Evolutionary conservation across 306 rosid genomes (phyloP).

Genomic region (Clitoria ternatea): DNA sequence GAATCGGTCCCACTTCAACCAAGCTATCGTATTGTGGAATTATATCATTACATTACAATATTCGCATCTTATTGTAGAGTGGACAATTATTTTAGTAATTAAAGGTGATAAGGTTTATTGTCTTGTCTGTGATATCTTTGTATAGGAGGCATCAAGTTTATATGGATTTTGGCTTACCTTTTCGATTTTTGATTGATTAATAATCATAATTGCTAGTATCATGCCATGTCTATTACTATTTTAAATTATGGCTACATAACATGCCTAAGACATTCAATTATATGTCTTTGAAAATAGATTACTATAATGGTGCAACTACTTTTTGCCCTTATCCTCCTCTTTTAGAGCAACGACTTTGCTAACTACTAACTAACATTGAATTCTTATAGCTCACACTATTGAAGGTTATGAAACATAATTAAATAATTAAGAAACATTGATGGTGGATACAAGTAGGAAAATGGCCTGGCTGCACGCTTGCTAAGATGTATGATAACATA

Average conservation of each 20-base stretch:
- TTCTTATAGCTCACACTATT: background rate
- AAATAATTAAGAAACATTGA: slow-evolving; percentile 26
- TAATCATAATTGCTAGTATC: slow-evolving; percentile 33
- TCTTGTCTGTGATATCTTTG: slow-evolving; percentile 34
- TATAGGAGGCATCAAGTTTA: background rate
- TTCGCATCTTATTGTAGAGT: slow-evolving; percentile 10
- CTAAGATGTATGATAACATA: slow-evolving; percentile 28
- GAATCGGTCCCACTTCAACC: slow-evolving; percentile 19
- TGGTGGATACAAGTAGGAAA: slow-evolving; percentile 20
- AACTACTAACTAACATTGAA: slow-evolving; percentile 11
- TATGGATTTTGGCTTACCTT: slow-evolving; percentile 15
- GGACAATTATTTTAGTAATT: slow-evolving; percentile 35
- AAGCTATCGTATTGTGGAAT: background rate
- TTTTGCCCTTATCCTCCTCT: background rate
- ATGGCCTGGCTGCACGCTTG: slow-evolving; percentile 31
- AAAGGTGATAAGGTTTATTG: slow-evolving; percentile 41
- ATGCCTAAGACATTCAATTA: slow-evolving; percentile 53
- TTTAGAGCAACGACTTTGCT: slow-evolving; percentile 13
- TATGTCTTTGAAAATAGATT: slow-evolving; percentile 19
- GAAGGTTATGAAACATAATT: background rate
- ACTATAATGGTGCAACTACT: slow-evolving; percentile 21
- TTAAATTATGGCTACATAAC: slow-evolving; percentile 46
- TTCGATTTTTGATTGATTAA: slow-evolving; percentile 12
- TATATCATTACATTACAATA: slow-evolving; percentile 7
- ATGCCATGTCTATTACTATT: slow-evolving; percentile 41